Evolutionary conservation across 2,329 filamentous ascomycete species (phyloP).

Genomic region (Fusarium coffeatum): DNA sequence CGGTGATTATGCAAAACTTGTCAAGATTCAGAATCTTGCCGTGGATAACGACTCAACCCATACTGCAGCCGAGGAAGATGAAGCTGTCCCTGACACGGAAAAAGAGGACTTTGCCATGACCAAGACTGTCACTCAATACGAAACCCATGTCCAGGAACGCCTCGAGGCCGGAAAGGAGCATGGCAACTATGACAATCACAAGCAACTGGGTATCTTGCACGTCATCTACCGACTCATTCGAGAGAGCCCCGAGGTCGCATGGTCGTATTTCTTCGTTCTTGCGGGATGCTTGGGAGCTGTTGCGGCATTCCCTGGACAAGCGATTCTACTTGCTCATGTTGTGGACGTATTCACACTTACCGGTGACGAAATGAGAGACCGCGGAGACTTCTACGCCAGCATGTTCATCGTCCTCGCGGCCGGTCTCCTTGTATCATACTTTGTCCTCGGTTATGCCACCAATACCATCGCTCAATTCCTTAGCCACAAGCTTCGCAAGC

Average conservation of each 20-base stretch:
- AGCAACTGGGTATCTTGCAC: slow-evolving; percentile 47
- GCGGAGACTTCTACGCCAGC: slow-evolving; percentile 64
- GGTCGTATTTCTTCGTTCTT: slow-evolving; percentile 52
- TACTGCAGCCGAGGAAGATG: slow-evolving; percentile 44
- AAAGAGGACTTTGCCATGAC: slow-evolving; percentile 36
- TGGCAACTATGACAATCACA: slow-evolving; percentile 52
- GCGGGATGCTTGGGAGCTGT: slow-evolving; percentile 49
- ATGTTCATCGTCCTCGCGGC: slow-evolving; percentile 66
- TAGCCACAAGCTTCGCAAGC: slow-evolving; percentile 43
- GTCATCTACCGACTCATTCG: slow-evolving; percentile 52
- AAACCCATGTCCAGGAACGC: slow-evolving; percentile 46
- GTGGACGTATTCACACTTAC: slow-evolving; percentile 56
- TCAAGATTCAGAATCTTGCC: slow-evolving; percentile 55
- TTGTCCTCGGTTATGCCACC: slow-evolving; percentile 51
- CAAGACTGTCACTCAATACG: slow-evolving; percentile 50
- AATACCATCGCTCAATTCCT: slow-evolving; percentile 49
- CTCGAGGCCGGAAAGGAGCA: slow-evolving; percentile 52
- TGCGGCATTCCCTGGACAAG: slow-evolving; percentile 57
- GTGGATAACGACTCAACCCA: slow-evolving; percentile 41
- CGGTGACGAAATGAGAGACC: slow-evolving; percentile 48
- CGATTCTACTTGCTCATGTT: slow-evolving; percentile 56
- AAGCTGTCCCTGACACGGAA: slow-evolving; percentile 27
- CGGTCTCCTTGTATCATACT: slow-evolving; percentile 59
- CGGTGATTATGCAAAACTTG: slow-evolving; percentile 64
- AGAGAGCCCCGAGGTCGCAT: slow-evolving; percentile 53